Conservation (phyloP, 352 stramenopile genomes). For the Globisporangium splendens region DNA sequence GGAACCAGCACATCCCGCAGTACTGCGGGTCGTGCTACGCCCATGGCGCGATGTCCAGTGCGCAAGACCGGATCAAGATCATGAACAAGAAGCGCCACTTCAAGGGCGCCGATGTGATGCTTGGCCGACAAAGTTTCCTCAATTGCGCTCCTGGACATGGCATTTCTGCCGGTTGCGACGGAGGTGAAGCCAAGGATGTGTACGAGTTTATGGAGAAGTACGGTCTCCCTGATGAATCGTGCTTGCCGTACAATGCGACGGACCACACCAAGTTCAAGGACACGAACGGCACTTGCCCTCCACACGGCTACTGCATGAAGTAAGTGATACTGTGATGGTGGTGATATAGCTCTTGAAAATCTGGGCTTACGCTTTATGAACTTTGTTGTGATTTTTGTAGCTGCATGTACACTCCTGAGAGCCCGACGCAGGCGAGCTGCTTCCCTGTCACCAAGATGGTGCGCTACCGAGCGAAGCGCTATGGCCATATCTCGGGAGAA, state of each 20-base stretch:
- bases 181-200: conserved; percentile 67
- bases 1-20: conserved; percentile 82
- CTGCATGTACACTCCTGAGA: conserved; percentile 76
- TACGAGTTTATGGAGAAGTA: conserved; percentile 81
- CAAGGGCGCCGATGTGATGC: conserved; percentile 68
- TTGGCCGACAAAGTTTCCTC: conserved; percentile 75
- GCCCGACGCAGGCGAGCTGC: conserved; percentile 34
- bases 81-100: conserved; percentile 59
- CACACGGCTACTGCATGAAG: conserved; percentile 83
- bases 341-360: not conserved
- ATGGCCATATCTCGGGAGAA: conserved; percentile 67
- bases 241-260: conserved; percentile 79
- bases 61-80: conserved; percentile 84
- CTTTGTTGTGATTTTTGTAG: conserved; percentile 21
- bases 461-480: conserved; percentile 73
- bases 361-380: not conserved
- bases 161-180: conserved; percentile 59
- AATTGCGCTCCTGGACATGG: conserved; percentile 77
- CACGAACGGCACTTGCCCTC: conserved; percentile 71
- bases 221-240: conserved; percentile 75
- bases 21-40: conserved; percentile 88
- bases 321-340: conserved; percentile 25
- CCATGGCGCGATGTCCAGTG: conserved; percentile 69
- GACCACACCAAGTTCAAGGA: conserved; percentile 68
- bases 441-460: conserved; percentile 80